Conservation (phyloP, 2,329 filamentous ascomycete genomes). For the Raffaelea albimanens region DNA sequence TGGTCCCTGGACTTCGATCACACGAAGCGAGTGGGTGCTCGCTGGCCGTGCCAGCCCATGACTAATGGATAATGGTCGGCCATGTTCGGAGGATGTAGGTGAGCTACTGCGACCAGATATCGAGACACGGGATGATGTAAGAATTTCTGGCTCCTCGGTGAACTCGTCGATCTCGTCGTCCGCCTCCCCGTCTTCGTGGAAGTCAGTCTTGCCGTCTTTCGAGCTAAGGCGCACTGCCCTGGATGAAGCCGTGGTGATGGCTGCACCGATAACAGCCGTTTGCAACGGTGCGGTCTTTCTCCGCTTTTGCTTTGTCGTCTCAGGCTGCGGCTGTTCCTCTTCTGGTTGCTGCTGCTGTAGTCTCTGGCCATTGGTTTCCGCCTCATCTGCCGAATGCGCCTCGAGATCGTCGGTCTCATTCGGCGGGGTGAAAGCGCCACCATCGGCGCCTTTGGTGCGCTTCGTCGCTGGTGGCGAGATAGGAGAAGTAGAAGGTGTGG, state of each 20-base stretch:
- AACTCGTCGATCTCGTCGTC: constrained; percentile 41
- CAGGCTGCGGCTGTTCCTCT: background rate
- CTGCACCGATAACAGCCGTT: constrained; percentile 6
- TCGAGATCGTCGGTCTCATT: background rate
- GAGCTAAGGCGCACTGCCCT: constrained; percentile 1
- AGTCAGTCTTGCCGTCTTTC: constrained; percentile 27
- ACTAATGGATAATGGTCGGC: constrained; percentile 27
- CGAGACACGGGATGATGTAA: constrained; percentile 48
- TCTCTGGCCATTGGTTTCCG: too few species aligned
- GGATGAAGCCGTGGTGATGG: constrained; percentile 5
- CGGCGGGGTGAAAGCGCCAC: background rate
- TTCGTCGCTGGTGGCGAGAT: constrained; percentile 5
- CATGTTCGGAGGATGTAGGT: constrained; percentile 37
- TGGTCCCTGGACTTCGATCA: constrained; percentile 45
- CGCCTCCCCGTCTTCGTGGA: constrained; percentile 44
- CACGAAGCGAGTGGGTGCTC: constrained; percentile 46
- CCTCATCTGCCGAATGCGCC: background rate
- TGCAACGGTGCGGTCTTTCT: constrained; percentile 1
- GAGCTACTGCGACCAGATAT: constrained; percentile 40
- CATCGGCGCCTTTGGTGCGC: background rate
- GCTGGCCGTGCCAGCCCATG: constrained; percentile 31
- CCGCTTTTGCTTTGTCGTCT: constrained; percentile 2
- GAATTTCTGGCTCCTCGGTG: constrained; percentile 49
- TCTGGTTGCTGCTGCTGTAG: background rate
- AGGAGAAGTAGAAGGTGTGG: constrained; percentile 24